Evolutionary conservation across 179 eudicot species (phyloP).

Genomic region (Corrigiola litoralis): DNA sequence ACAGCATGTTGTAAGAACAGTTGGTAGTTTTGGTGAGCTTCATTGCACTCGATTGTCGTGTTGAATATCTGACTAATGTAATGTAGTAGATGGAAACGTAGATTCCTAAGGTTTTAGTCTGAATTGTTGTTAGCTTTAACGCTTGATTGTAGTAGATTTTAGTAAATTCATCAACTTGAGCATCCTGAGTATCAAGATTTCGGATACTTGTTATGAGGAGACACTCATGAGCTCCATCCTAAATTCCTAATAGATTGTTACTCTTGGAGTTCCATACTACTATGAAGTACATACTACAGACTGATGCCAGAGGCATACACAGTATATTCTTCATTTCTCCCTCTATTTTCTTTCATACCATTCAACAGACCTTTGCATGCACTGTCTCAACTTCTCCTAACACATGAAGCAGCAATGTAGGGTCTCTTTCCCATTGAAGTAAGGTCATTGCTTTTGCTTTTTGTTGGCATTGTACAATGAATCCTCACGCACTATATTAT

Average conservation of each 20-base stretch:
- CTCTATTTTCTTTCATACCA: no score
- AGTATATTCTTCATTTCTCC: no score
- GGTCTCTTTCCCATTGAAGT: constrained; percentile 7
- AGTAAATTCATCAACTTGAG: constrained; percentile 2
- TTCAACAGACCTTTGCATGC: no score
- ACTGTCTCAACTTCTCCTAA: no score
- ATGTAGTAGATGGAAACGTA: background rate
- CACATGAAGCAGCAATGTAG: constrained; percentile 1
- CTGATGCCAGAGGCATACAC: no score
- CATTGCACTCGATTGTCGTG: background rate
- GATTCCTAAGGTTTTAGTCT: background rate
- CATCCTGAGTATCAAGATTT: background rate
- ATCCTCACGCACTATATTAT: background rate
- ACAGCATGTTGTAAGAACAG: constrained; percentile 56
- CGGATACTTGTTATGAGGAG: background rate
- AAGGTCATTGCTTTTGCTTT: constrained; percentile 9
- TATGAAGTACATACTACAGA: no score
- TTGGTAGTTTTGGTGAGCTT: background rate
- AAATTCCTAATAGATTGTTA: no score
- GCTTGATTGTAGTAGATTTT: background rate
- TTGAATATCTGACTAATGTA: background rate
- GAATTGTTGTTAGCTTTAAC: background rate
- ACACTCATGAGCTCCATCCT: background rate
- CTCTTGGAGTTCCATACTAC: no score
- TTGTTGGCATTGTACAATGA: background rate